Percentiles rank a stretch among this genome's conserved stretches.
These are phyloP conservation scores for Leavenworthia alabamica DNA, from an alignment of 345 rosid species.

Conservation along the genomic window DNA sequence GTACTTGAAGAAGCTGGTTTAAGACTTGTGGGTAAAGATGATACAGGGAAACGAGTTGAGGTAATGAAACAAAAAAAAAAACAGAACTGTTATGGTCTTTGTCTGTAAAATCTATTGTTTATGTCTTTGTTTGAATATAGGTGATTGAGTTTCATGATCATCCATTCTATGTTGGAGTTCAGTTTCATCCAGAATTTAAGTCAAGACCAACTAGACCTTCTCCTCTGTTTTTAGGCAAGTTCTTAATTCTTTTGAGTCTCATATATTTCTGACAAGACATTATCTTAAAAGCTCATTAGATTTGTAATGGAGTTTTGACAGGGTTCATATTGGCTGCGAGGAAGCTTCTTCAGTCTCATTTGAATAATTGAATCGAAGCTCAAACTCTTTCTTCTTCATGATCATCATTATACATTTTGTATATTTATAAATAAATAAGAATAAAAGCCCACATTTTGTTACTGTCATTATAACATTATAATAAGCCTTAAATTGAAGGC, in stretches of 20 bases:
- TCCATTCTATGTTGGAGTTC: conserved; percentile 77
- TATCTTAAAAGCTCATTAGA: background rate
- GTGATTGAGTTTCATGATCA: conserved; percentile 63
- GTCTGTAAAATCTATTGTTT: background rate
- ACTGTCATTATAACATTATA: background rate
- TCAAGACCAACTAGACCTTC: conserved; percentile 90
- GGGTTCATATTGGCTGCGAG: conserved; percentile 81
- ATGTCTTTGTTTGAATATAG: conserved; percentile 33
- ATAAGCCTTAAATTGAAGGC: conserved; percentile 4
- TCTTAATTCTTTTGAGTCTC: conserved; percentile 8
- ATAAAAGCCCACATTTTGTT: conserved; percentile 3
- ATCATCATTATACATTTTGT: conserved; percentile 6
- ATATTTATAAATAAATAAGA: background rate
- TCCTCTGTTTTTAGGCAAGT: conserved; percentile 73
- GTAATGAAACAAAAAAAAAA: conserved; percentile 21
- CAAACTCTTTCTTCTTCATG: conserved; percentile 15
- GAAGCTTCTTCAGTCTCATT: conserved; percentile 54
- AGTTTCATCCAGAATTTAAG: conserved; percentile 95
- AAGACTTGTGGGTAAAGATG: conserved; percentile 88
- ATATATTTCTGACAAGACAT: background rate
- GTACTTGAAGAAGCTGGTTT: conserved; percentile 79
- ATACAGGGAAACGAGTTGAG: conserved; percentile 82
- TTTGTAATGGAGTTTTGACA: conserved; percentile 22
- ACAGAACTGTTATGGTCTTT: background rate
- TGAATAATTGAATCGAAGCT: conserved; percentile 21